Base-by-base conservation (phyloP, 108 stramenopile species). In the Nitzschia sp. region DNA sequence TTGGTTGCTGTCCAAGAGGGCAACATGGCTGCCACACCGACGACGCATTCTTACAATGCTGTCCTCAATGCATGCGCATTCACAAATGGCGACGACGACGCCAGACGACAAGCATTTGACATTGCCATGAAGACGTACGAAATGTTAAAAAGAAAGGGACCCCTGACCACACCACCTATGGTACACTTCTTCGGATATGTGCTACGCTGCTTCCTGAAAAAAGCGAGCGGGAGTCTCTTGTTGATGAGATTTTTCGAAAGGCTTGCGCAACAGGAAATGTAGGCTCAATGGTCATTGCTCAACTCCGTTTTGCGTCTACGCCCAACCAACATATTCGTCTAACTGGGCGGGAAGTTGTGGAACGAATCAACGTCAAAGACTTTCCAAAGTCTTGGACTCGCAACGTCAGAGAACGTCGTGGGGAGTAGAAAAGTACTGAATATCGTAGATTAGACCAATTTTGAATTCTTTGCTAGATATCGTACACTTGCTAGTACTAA, bases 1-100 rank as follows among this genome's bases (percentile, higher is more conserved):
- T 46, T 59, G 4, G 28, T 31, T 28, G 63, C 57, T 8, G 30
- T 46, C 13, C 46, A 58, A 54, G 47, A 46, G n/a, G 79, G 59
- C 18, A 72, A 76, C 27, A 48, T 57, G 3, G 57, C 71, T 2
- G 77, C 77, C 5, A 56, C 42, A 17, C 79, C 82, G 0, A 82
- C 78, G 46, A 62, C 70, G 29, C 69, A 77, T 25, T 62, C 80
- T 28, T 87, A 71, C 68, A 87, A 87, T 71, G 76, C 86, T 2
- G 82, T 81, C 9, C 57, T 87, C 70, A 87, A 87, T 64, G 77
- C 86, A 8, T 87, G 86, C 46, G 86, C 86, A 3, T 84, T 82
- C 56, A 48, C 71, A 55, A n/a, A 72, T 72, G 57, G 83, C 71
- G 42, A 77, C 72, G 56, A 74, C 29, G 70, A 77, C 67, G 30